A percentile compares a stretch with the other conserved stretches of the same genome.
These are phyloP conservation scores for Colletotrichum sp. DNA, from an alignment of 2,329 filamentous ascomycete genomes.

Conservation along the genomic window DNA sequence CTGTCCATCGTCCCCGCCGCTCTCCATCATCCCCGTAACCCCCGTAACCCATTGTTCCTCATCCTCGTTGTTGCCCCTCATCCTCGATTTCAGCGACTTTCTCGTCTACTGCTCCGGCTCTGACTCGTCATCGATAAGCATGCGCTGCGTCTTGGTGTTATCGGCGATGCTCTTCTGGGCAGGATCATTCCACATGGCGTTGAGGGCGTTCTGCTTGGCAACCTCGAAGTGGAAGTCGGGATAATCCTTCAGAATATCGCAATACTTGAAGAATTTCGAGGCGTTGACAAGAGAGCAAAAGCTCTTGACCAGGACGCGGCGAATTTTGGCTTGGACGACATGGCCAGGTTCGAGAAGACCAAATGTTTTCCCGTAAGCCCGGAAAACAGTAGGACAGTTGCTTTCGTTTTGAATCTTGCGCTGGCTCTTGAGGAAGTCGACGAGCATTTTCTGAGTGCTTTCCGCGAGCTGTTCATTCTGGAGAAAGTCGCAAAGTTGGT, in stretches of 20 bases:
- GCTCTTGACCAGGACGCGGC: not conserved
- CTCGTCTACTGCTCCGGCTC: not conserved
- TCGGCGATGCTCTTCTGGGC: rapidly evolving
- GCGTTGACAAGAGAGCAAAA: not conserved
- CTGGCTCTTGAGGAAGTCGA: not conserved
- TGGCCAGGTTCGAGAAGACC: rapidly evolving
- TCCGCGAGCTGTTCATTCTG: not conserved
- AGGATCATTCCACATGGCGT: not conserved
- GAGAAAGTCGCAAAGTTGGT: not conserved
- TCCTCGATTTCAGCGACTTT: no score
- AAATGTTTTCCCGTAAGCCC: rapidly evolving
- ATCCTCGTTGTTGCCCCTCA: no score
- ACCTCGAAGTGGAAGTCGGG: not conserved
- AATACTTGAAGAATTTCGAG: not conserved
- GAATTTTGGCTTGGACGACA: not conserved
- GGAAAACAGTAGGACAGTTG: rapidly evolving
- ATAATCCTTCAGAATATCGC: not conserved
- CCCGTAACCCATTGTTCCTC: no score
- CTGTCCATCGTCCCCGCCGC: not conserved
- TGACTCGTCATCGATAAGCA: not conserved
- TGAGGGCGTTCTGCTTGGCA: rapidly evolving
- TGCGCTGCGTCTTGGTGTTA: not conserved
- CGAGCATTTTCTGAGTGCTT: rapidly evolving
- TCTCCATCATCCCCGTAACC: not conserved
- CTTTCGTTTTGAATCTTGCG: rapidly evolving